These are phyloP conservation scores for Balakata baccata DNA, from an alignment of 345 rosid genomes.

Conservation along the genomic window DNA sequence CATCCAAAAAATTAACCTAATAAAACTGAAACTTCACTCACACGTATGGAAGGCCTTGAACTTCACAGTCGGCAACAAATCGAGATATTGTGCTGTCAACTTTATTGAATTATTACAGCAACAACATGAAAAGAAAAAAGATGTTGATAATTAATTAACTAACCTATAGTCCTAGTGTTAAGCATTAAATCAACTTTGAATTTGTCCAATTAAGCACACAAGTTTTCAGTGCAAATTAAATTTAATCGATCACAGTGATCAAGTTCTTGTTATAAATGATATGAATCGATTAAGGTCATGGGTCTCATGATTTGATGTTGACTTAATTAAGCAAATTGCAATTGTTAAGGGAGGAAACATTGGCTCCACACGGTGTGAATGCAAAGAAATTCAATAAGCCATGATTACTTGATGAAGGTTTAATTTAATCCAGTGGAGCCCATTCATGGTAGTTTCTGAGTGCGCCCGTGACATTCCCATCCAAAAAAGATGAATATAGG, in stretches of 20 bases:
- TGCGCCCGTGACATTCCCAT: conserved; percentile 17
- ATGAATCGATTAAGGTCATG: background rate
- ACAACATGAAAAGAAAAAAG: background rate
- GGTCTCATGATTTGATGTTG: conserved; percentile 16
- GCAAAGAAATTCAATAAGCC: conserved; percentile 13
- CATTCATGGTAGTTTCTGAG: background rate
- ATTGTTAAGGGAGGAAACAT: too few relatives aligned
- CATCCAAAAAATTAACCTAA: background rate
- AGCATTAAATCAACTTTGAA: background rate
- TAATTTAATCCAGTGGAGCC: conserved; percentile 23
- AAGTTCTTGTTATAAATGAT: background rate
- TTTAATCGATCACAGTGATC: background rate
- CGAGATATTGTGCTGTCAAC: background rate
- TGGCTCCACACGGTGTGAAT: conserved; percentile 31
- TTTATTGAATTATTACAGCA: background rate
- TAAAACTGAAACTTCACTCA: background rate
- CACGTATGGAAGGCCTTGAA: background rate
- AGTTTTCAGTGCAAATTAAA: background rate
- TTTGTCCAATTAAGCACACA: background rate
- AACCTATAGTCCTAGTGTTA: too few relatives aligned
- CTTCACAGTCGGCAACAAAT: background rate
- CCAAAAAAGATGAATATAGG: background rate
- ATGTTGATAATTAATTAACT: background rate
- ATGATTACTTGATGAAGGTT: background rate
- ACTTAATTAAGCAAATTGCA: conserved; percentile 10